Percentiles rank a stretch among this genome's conserved stretches.
Evolutionary conservation across 1,284 basidiomycete species (phyloP).

Genomic region (Papiliotrema laurentii): DNA sequence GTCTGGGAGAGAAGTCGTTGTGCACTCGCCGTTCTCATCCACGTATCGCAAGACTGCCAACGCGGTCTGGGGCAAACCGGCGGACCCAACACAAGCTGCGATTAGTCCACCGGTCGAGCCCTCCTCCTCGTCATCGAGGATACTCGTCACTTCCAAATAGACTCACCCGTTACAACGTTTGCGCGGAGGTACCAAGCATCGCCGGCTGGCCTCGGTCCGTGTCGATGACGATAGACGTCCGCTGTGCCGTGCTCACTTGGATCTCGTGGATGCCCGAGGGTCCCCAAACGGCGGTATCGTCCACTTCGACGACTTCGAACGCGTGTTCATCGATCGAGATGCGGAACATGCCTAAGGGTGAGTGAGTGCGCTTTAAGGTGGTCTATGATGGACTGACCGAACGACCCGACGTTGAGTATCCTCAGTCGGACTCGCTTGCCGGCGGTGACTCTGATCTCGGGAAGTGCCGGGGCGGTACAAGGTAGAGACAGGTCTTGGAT

Average conservation of each 20-base stretch:
- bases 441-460: conserved; percentile 12
- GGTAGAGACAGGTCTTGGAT: neutral
- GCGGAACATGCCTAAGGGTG: conserved; percentile 9
- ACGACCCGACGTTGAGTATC: conserved; percentile 23
- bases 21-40: conserved; percentile 2
- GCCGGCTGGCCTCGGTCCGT: conserved; percentile 25
- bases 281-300: conserved; percentile 24
- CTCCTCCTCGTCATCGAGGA: neutral
- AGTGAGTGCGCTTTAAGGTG: neutral
- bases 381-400: conserved; percentile 9
- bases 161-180: conserved; percentile 15
- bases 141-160: neutral
- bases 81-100: conserved; percentile 5
- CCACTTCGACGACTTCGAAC: conserved; percentile 29
- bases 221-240: conserved; percentile 37
- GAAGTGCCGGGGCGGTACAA: conserved; percentile 2
- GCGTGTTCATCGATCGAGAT: conserved; percentile 34
- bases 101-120: neutral
- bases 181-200: conserved; percentile 39
- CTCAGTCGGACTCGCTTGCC: conserved; percentile 18
- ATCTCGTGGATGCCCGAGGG: conserved; percentile 20
- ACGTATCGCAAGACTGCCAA: conserved; percentile 23
- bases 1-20: conserved; percentile 9
- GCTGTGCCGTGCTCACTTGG: conserved; percentile 26
- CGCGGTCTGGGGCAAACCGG: conserved; percentile 1